Evolutionary conservation across 257 asterid species (phyloP), one percentile per base, ranked within the genome.

Genomic region (Solanum appendiculatum): DNA sequence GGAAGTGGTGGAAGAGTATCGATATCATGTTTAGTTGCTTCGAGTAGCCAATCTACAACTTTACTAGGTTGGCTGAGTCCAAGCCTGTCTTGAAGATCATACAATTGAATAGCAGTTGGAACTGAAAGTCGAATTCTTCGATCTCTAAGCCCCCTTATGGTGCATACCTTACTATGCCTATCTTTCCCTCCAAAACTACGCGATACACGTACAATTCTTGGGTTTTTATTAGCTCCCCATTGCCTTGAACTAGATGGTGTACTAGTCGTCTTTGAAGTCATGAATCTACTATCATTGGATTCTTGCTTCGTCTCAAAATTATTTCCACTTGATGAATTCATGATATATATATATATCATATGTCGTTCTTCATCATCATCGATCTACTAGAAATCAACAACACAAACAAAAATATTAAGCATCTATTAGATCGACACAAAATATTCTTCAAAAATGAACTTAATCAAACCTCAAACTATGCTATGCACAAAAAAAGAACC

Each of bases 131-230:
- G 89, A 40, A 95, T 95, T 12, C 97, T 83, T 3, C 98, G 87
- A 86, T 95, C 97, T 75, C 95, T 89, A 9, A 94, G 85, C 6
- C 98, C 98, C 31, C 91, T 92, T 18, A 95, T 86, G 0, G 98
- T 95, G 88, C 94, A 92, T 16, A 95, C 97, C 13, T 95, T 95
- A 88, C 98, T 95, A 27, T 95, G 98, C 86, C 98, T 86, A 86
- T 95, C 97, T 84, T 95, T 95, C 42, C 98, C 96, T 6, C 97
- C 98, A 39, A 91, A 94, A 7, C 88, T 39, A 18, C 94, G 93
- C 3, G 98, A 93, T 11, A 92, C 97, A 0, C 95, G 92, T 0
- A 95, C 97, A 2, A 95, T 95, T 89, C 98, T 90, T 12, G 98
- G 98, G 33, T 95, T 95, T 82, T 90, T 93, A 68, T 89, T 90